phyloP scores from a whole-genome alignment of 345 rosid species.

The Pistacia integerrima region DNA sequence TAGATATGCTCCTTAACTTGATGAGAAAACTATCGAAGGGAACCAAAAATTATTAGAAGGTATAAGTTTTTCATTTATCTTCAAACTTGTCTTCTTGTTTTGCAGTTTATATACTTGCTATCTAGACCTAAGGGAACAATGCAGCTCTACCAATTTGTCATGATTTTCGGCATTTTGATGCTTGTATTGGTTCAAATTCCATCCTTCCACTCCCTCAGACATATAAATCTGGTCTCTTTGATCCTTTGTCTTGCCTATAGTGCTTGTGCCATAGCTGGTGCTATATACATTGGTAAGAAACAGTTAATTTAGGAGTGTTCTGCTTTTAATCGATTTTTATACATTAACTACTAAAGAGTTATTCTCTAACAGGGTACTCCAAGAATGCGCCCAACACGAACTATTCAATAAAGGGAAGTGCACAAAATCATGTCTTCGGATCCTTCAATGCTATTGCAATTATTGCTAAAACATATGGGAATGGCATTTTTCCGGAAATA shows the following conservation, averaged over 20 bases:
- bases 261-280: slow-evolving; percentile 39
- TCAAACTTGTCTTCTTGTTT: background rate
- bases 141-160: slow-evolving; percentile 54
- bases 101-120: slow-evolving; percentile 55
- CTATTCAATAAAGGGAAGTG: slow-evolving; percentile 43
- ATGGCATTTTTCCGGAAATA: slow-evolving; percentile 65
- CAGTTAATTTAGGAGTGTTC: background rate
- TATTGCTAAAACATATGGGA: slow-evolving; percentile 48
- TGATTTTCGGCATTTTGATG: slow-evolving; percentile 35
- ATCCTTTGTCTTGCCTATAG: slow-evolving; percentile 54
- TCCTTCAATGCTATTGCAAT: slow-evolving; percentile 49
- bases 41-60: too few species aligned
- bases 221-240: slow-evolving; percentile 54
- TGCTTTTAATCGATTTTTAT: too few species aligned
- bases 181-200: slow-evolving; percentile 57
- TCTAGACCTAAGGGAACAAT: slow-evolving; percentile 37
- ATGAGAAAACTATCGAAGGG: too few species aligned
- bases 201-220: slow-evolving; percentile 63
- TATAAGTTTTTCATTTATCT: background rate
- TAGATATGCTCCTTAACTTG: too few species aligned
- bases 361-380: slow-evolving; percentile 40
- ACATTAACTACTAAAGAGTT: background rate
- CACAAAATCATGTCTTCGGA: slow-evolving; percentile 32
- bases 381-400: slow-evolving; percentile 40
- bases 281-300: slow-evolving; percentile 40